Evolutionary conservation across 257 asterid species (phyloP), one percentile per base, ranked within the genome.

Genomic region (Ocimum tenuiflorum): DNA sequence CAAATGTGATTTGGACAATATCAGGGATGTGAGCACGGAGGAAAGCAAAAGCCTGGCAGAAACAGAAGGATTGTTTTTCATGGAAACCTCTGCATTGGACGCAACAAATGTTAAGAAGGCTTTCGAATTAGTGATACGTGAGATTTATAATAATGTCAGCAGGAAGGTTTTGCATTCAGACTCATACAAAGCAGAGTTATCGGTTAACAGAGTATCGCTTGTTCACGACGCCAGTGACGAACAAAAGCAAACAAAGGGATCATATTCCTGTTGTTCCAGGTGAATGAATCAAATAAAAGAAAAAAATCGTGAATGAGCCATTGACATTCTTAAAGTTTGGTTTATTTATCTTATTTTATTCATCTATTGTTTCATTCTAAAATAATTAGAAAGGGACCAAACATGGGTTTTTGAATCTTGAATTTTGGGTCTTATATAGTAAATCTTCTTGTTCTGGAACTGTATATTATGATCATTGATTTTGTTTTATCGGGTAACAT

Each of bases 11-110:
- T 77, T 84, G 73, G 87, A 71, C 42, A 79, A 68, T 17, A 81
- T 84, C 75, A 74, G 89, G 57, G 80, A 73, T 17, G 83, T 81
- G 66, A 84, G 81, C 53, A 62, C 81, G 29, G 87, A 84, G 72
- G 90, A 81, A 65, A 85, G 90, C 71, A 81, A 75, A 77, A 73
- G 71, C 72, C 77, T 84, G 5, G 87, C 90, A 3, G 90, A 84
- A 79, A 70, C 85, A 7, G 87, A 84, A 75, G 87, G 90, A 24
- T 47, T 84, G 54, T 84, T 79, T 70, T 84, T 84, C 77, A 84
- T 84, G 90, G 90, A 84, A 70, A 84, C 90, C 53, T 84, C 90
- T 41, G 90, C 90, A 3, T 48, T 84, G 50, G 87, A 84, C 60
- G 77, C 90, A 3, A 81, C 82, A 15, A 84, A 84, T 15, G 90